phyloP scores from a whole-genome alignment of 2,329 filamentous ascomycete species.

The Blastomyces gilchristii region DNA sequence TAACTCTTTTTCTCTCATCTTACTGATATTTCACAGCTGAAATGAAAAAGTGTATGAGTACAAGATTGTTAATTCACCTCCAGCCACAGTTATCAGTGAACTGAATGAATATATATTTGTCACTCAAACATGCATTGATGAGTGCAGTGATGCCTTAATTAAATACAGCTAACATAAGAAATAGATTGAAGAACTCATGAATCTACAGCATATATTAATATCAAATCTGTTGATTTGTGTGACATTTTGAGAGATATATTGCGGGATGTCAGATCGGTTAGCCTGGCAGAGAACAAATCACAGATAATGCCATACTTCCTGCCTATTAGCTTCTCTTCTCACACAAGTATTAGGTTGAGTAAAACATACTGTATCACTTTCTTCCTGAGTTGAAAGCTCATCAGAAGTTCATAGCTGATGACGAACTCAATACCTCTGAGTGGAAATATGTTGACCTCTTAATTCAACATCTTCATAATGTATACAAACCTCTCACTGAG shows the following conservation, averaged over 20 bases:
- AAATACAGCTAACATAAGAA: not conserved
- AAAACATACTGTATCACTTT: constrained; percentile 10
- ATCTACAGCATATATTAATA: not conserved
- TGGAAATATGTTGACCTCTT: constrained; percentile 13
- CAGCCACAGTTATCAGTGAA: not conserved
- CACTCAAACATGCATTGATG: not conserved
- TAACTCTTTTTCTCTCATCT: too few species aligned
- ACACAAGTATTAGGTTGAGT: not conserved
- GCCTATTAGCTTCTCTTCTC: not conserved
- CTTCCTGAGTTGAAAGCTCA: constrained; percentile 18
- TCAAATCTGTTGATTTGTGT: not conserved
- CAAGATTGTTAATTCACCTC: not conserved
- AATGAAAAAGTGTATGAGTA: not conserved
- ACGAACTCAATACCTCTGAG: not conserved
- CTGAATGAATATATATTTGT: not conserved
- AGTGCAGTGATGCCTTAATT: not conserved
- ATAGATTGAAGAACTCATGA: not conserved
- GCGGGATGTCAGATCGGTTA: not conserved
- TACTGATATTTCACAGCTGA: not conserved
- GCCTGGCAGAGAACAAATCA: not conserved
- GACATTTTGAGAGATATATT: not conserved
- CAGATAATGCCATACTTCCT: not conserved
- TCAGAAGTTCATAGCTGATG: constrained; percentile 3
- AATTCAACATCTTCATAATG: constrained; percentile 20
- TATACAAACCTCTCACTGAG: constrained; percentile 17